These are phyloP conservation scores for Oryza australiensis DNA, from an alignment of 176 grass and related monocot species.

Conservation along the genomic window DNA sequence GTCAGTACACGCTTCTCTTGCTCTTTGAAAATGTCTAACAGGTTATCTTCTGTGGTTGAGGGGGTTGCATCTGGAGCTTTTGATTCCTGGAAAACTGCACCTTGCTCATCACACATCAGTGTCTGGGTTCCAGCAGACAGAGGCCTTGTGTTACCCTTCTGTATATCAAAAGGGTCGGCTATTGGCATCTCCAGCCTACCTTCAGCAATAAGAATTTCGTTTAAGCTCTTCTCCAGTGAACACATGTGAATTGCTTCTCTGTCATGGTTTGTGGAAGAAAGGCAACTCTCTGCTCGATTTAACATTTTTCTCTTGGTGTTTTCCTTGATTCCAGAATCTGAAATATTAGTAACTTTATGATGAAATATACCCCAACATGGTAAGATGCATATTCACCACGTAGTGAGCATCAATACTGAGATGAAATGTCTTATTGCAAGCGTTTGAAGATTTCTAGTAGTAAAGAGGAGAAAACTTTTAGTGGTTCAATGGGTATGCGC, in stretches of 20 bases:
- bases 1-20: slow-evolving; percentile 42
- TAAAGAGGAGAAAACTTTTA: not conserved
- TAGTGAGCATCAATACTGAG: not conserved
- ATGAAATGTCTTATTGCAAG: not conserved
- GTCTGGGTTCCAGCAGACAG: slow-evolving; percentile 39
- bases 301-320: not conserved
- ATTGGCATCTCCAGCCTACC: not conserved
- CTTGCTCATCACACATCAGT: slow-evolving; percentile 47
- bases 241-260: not conserved
- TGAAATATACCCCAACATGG: not conserved
- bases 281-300: slow-evolving; percentile 11
- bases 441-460: not conserved
- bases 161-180: slow-evolving; percentile 5
- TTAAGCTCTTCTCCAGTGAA: not conserved
- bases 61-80: slow-evolving; percentile 3
- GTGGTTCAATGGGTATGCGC: not conserved
- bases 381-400: not conserved
- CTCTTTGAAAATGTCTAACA: slow-evolving; percentile 26
- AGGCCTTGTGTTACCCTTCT: slow-evolving; percentile 12
- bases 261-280: slow-evolving; percentile 30
- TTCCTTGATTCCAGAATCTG: slow-evolving; percentile 19
- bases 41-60: slow-evolving; percentile 1
- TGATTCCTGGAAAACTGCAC: slow-evolving; percentile 26
- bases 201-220: slow-evolving; percentile 9
- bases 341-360: slow-evolving; percentile 7